A percentile compares a stretch with the other conserved stretches of the same genome.
Evolutionary conservation across 345 rosid genomes (phyloP).

Genomic region (Syzygium oleosum): DNA sequence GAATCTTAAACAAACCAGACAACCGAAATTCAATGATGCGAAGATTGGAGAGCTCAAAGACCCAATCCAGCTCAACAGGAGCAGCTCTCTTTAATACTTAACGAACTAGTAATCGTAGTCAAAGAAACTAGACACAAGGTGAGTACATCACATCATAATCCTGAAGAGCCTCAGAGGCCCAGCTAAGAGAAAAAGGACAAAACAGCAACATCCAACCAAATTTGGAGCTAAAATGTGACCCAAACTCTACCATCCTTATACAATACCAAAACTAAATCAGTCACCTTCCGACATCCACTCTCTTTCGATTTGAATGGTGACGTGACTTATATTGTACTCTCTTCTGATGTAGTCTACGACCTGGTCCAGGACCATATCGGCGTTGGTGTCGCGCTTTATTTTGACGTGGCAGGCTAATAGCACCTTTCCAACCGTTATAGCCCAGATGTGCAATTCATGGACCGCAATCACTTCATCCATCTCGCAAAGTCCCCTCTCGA

Average conservation of each 20-base stretch:
- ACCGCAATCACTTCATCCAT: slow-evolving; percentile 70
- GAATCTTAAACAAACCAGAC: neutral
- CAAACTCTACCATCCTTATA: neutral
- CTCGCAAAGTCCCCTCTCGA: slow-evolving; percentile 50
- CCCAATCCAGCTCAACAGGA: neutral
- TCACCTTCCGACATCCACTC: neutral
- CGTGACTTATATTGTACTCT: slow-evolving; percentile 71
- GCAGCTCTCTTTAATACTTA: neutral
- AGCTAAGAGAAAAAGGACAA: neutral
- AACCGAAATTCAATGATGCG: neutral
- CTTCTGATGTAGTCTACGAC: slow-evolving; percentile 56
- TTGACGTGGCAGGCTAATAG: slow-evolving; percentile 77
- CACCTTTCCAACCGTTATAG: slow-evolving; percentile 75
- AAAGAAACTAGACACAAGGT: neutral
- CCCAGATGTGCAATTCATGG: slow-evolving; percentile 83
- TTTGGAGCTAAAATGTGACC: neutral
- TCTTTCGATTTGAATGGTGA: slow-evolving; percentile 75
- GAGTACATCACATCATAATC: neutral
- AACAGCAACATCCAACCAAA: neutral
- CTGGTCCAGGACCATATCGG: slow-evolving; percentile 63
- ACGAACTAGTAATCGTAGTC: neutral
- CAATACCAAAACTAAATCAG: neutral
- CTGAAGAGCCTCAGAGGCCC: neutral
- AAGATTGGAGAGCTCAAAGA: neutral
- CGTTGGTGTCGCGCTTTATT: slow-evolving; percentile 61